A percentile compares a stretch with the other conserved stretches of the same genome.
Conservation (phyloP, 2,329 filamentous ascomycete genomes). For the Myriosclerotinia scirpicola region DNA sequence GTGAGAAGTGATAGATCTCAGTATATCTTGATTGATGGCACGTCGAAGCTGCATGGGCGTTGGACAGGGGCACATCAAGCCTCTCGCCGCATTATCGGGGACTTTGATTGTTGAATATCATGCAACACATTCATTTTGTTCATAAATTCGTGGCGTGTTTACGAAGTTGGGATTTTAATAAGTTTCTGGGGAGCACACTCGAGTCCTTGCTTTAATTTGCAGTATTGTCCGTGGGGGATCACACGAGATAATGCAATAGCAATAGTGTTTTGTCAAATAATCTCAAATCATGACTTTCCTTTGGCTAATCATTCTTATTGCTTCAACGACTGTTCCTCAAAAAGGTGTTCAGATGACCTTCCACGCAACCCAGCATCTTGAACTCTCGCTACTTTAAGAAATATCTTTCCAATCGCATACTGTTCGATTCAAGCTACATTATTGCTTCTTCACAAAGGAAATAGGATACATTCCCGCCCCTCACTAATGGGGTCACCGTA, state of each 20-base stretch:
- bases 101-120: no score
- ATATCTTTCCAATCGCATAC: no score
- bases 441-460: not conserved
- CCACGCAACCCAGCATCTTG: not conserved
- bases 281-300: not conserved
- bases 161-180: not conserved
- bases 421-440: not conserved
- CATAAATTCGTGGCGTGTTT: not conserved
- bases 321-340: not conserved
- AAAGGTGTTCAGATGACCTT: conserved; percentile 5
- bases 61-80: not conserved
- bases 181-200: not conserved
- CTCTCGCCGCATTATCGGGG: not conserved
- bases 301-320: not conserved
- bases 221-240: not conserved
- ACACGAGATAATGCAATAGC: not conserved
- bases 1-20: conserved; percentile 1
- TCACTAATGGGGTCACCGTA: not conserved
- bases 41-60: not conserved
- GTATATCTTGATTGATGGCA: not conserved
- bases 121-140: not conserved
- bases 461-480: not conserved
- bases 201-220: not conserved
- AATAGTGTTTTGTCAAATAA: not conserved
- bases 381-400: not conserved